Percentiles rank a stretch among this genome's conserved stretches.
phyloP scores from a whole-genome alignment of 2,329 filamentous ascomycete genomes.

The Berkeleyomyces rouxiae region DNA sequence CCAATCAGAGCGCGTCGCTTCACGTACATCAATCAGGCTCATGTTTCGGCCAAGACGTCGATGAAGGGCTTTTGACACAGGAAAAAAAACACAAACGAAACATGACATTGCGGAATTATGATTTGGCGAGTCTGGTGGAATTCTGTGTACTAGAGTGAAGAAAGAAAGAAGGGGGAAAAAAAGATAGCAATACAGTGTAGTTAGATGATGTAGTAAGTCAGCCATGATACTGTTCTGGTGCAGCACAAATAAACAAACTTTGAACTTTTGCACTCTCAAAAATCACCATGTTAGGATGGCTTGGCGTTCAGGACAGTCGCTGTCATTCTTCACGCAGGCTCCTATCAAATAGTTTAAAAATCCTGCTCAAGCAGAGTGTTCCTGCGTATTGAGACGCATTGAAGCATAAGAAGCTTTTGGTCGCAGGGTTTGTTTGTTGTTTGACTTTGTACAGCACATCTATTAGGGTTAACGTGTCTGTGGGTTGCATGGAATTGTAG shows the following conservation, averaged over 20 bases:
- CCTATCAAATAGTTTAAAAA: no score
- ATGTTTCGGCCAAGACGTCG: slow-evolving; percentile 12
- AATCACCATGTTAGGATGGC: no score
- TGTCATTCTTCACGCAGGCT: no score
- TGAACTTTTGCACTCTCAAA: neutral
- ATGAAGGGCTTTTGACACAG: slow-evolving; percentile 11
- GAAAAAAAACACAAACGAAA: neutral
- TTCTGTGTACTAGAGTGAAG: no score
- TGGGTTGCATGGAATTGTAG: neutral
- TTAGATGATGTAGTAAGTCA: neutral
- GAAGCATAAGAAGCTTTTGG: no score
- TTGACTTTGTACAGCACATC: neutral
- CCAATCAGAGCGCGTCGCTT: slow-evolving; percentile 12
- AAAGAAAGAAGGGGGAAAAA: neutral
- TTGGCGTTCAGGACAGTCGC: no score
- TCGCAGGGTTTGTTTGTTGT: neutral
- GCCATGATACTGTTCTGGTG: no score
- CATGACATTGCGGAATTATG: neutral
- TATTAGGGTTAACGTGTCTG: neutral
- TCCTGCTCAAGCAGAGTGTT: no score
- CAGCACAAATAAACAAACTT: neutral
- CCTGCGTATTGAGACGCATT: no score
- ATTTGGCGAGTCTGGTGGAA: no score
- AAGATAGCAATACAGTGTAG: neutral
- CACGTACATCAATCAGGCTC: slow-evolving; percentile 10